These are phyloP conservation scores for Tetracentron sinense DNA, from an alignment of 164 flowering plant genomes.

Conservation along the genomic window DNA sequence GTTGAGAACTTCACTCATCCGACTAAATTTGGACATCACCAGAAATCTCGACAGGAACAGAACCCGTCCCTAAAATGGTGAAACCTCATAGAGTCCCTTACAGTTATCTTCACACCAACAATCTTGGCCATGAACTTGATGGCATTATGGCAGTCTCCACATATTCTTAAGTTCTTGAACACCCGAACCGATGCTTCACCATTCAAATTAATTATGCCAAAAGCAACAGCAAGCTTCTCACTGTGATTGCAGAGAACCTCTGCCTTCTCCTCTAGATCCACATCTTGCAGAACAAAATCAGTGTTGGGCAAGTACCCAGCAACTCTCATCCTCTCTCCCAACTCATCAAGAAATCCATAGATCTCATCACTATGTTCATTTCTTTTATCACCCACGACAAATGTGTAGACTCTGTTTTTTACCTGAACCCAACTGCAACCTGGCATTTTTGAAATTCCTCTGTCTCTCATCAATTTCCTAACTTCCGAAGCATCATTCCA, in stretches of 20 bases:
- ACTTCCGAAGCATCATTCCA: slow-evolving; percentile 50
- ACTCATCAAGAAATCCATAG: slow-evolving; percentile 31
- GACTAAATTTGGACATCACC: no score
- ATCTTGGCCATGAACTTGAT: slow-evolving; percentile 51
- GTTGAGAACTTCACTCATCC: no score
- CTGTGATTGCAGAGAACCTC: slow-evolving; percentile 50
- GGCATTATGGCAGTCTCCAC: slow-evolving; percentile 58
- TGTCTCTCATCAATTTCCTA: slow-evolving; percentile 54
- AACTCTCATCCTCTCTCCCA: slow-evolving; percentile 41
- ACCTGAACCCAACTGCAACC: slow-evolving; percentile 64
- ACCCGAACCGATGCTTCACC: slow-evolving; percentile 42
- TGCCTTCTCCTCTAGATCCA: slow-evolving; percentile 49
- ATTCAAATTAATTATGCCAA: slow-evolving; percentile 43
- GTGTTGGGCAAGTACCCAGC: slow-evolving; percentile 45
- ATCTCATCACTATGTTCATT: slow-evolving; percentile 33
- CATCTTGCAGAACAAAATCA: slow-evolving; percentile 55
- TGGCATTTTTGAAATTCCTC: slow-evolving; percentile 42
- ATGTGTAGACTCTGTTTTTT: slow-evolving; percentile 39
- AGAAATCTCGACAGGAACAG: slow-evolving; percentile 56
- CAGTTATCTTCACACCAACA: slow-evolving; percentile 38
- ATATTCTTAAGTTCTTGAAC: slow-evolving; percentile 56
- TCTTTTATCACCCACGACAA: slow-evolving; percentile 45
- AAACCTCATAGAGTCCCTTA: slow-evolving; percentile 52
- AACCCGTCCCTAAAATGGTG: slow-evolving; percentile 47
- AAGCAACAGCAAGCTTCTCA: slow-evolving; percentile 58